Evolutionary conservation across 192 early-diverging fungal species (phyloP), one percentile per base, ranked within the genome.

Genomic region (Backusella liffmaniae): DNA sequence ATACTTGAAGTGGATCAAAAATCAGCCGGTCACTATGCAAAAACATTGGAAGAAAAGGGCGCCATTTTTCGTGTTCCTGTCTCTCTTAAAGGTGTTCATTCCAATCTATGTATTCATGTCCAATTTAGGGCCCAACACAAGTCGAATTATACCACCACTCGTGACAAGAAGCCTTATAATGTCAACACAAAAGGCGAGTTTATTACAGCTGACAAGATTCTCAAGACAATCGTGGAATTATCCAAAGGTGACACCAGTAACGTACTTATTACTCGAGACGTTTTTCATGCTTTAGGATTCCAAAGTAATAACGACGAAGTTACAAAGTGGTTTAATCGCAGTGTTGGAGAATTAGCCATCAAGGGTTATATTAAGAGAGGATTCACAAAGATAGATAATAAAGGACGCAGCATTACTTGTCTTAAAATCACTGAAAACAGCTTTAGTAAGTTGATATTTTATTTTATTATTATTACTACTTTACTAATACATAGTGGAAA

Each of bases 291-390:
- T 10, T 67, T 73, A 72, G 77, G 72, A 16, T 78, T 78, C 34
- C 42, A 78, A 56, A 34, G 29, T 1, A 36, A 16, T 10, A 36
- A 34, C 4, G 7, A 18, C 8, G 6, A 12, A 41, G 51, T 68
- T 5, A 66, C 26, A 39, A 66, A 53, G n/a, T 78, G 77, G 77
- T 78, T 78, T 34, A 56, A 78, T 29, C 71, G 77, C 32, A 18
- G 29, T 1, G 23, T 73, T 67, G 77, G 56, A 49, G 53, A 30
- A 6, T n/a, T 78, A 5, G 30, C 15, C 39, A n/a, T 36, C 12
- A 36, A 66, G 35, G 77, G 77, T 8, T 26, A 66, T 5, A 15
- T 78, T 1, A 32, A 46, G 36, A 78, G 72, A 37, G 51, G 59
- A 5, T 5, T 13, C 7, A 39, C 65, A 29, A 46, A 5, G 21